Evolutionary conservation across 345 rosid genomes (phyloP).

Genomic region (Eucalyptus brandiana): DNA sequence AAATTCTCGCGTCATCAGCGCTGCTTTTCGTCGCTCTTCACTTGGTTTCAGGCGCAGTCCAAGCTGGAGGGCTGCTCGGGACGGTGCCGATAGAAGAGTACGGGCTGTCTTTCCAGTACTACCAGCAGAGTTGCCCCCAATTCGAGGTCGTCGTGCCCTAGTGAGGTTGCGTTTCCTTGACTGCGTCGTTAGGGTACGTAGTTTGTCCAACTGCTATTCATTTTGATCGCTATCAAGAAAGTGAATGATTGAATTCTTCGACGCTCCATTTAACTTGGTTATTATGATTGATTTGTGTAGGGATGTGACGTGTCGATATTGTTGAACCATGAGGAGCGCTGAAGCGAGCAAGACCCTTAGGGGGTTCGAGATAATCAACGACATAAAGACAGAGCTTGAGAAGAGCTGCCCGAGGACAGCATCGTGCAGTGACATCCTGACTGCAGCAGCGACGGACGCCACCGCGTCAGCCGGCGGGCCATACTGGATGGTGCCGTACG

Average conservation of each 20-base stretch:
- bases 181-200: slow-evolving; percentile 39
- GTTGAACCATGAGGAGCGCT: slow-evolving; percentile 34
- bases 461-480: slow-evolving; percentile 41
- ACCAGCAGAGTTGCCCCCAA: slow-evolving; percentile 34
- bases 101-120: slow-evolving; percentile 24
- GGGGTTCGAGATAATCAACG: slow-evolving; percentile 57
- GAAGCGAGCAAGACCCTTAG: slow-evolving; percentile 48
- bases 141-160: slow-evolving; percentile 54
- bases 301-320: slow-evolving; percentile 69
- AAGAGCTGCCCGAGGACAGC: slow-evolving; percentile 38
- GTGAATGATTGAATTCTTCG: too few species aligned
- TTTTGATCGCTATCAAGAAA: too few species aligned
- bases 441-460: slow-evolving; percentile 43
- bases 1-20: rapidly evolving
- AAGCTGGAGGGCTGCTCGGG: not conserved
- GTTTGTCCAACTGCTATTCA: too few species aligned
- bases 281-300: not conserved
- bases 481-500: slow-evolving; percentile 59
- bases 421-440: slow-evolving; percentile 55
- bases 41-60: not conserved
- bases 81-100: slow-evolving; percentile 6
- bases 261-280: not conserved
- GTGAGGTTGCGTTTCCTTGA: slow-evolving; percentile 69
- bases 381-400: slow-evolving; percentile 53
- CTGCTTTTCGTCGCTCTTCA: not conserved